Percentiles rank a stretch among this genome's conserved stretches.
Evolutionary conservation across 345 rosid species (phyloP).

Genomic region (Conringia planisiliqua): DNA sequence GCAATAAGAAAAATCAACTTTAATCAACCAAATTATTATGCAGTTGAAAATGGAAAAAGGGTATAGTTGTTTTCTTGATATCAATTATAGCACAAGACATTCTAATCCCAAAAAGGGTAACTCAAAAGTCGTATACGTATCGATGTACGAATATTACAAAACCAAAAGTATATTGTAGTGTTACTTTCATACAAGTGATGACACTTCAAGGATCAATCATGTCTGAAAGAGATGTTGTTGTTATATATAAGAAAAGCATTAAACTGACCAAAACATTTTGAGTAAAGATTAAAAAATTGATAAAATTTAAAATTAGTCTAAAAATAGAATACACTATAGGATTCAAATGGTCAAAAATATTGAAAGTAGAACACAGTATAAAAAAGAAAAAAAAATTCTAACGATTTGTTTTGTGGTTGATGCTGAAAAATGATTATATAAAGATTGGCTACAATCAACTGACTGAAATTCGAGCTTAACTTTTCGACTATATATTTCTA

Average conservation of each 20-base stretch:
- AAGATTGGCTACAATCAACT: no score
- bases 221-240: not conserved
- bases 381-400: no score
- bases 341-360: no score
- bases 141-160: not conserved
- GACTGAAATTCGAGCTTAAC: no score
- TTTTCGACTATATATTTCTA: no score
- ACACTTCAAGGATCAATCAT: slow-evolving; percentile 5
- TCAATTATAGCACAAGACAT: slow-evolving; percentile 22
- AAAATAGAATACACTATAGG: no score
- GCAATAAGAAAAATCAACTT: slow-evolving; percentile 14
- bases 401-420: no score
- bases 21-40: slow-evolving; percentile 26
- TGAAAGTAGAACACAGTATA: no score
- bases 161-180: not conserved
- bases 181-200: not conserved
- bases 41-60: slow-evolving; percentile 21
- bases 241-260: not conserved
- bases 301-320: no score
- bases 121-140: not conserved
- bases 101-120: slow-evolving; percentile 12
- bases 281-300: no score
- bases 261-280: not conserved
- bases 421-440: no score
- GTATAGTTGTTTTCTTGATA: slow-evolving; percentile 24